phyloP scores from a whole-genome alignment of 1,139 yeast genomes.

The Tardiomyces blankii region DNA sequence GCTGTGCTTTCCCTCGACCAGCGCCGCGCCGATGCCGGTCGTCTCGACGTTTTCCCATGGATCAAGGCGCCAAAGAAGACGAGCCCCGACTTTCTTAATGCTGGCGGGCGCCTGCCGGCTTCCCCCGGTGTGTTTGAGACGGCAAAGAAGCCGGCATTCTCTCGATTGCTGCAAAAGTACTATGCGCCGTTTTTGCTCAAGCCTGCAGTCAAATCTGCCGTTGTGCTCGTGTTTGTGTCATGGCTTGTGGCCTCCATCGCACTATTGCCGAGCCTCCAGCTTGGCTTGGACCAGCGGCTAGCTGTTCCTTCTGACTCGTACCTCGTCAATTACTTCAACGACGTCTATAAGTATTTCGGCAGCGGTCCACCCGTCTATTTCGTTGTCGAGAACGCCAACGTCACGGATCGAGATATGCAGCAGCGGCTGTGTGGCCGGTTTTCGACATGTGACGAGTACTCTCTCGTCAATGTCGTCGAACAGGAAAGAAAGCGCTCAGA shows the following conservation, averaged over 20 bases:
- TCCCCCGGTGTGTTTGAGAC: slow-evolving; percentile 19
- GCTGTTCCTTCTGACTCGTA: slow-evolving; percentile 83
- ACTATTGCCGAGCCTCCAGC: slow-evolving; percentile 52
- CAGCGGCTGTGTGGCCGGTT: slow-evolving; percentile 78
- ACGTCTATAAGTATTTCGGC: slow-evolving; percentile 59
- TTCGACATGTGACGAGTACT: slow-evolving; percentile 67
- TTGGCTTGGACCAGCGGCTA: slow-evolving; percentile 81
- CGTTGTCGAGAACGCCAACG: slow-evolving; percentile 55
- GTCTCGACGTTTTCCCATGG: slow-evolving; percentile 1
- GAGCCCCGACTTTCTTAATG: slow-evolving; percentile 4
- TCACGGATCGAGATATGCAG: slow-evolving; percentile 52
- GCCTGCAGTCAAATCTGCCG: slow-evolving; percentile 34
- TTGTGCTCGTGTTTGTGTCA: slow-evolving; percentile 43
- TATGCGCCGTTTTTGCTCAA: slow-evolving; percentile 53
- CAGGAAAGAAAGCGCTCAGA: slow-evolving; percentile 67
- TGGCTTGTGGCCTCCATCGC: slow-evolving; percentile 62
- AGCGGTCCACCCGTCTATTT: slow-evolving; percentile 91
- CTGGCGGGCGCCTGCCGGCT: slow-evolving; percentile 8
- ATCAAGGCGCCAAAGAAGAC: neutral
- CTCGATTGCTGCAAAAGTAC: slow-evolving; percentile 29
- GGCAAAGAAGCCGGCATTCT: slow-evolving; percentile 24
- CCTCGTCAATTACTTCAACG: slow-evolving; percentile 66
- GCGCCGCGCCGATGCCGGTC: slow-evolving; percentile 38
- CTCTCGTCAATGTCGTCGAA: slow-evolving; percentile 74
- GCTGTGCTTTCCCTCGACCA: slow-evolving; percentile 65